These are phyloP conservation scores for Backusella morwellensis DNA, from an alignment of 192 early-diverging fungal species.

Conservation along the genomic window DNA sequence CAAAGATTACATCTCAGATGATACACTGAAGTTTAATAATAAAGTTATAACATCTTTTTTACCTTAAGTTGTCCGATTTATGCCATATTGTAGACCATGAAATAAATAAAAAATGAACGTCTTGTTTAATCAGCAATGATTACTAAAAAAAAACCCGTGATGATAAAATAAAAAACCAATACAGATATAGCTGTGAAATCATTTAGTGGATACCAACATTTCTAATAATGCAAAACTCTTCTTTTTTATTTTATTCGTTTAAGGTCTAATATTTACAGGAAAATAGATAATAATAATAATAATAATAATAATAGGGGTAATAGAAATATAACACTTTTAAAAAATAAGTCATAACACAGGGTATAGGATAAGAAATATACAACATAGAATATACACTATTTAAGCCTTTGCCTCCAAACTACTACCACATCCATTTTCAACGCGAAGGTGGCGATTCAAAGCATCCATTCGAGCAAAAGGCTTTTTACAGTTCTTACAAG, in stretches of 20 bases:
- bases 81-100: too few species aligned
- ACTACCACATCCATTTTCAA: slow-evolving; percentile 32
- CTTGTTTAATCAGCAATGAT: too few species aligned
- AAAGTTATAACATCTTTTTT: too few species aligned
- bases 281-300: not conserved
- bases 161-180: too few species aligned
- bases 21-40: too few species aligned
- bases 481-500: slow-evolving; percentile 65
- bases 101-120: too few species aligned
- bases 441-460: slow-evolving; percentile 60
- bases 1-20: too few species aligned
- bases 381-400: slow-evolving; percentile 1
- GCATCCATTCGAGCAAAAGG: slow-evolving; percentile 78
- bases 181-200: too few species aligned
- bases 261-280: not conserved
- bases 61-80: too few species aligned
- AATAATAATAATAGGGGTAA: not conserved
- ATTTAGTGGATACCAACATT: too few species aligned
- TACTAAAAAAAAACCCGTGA: too few species aligned
- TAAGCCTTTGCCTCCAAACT: not conserved
- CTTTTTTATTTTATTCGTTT: not conserved
- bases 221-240: not conserved
- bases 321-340: not conserved
- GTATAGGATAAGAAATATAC: not conserved
- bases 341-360: not conserved